A percentile compares a stretch with the other conserved stretches of the same genome.
Evolutionary conservation across 2,329 filamentous ascomycete genomes (phyloP).

Genomic region (Volutella citrinella): DNA sequence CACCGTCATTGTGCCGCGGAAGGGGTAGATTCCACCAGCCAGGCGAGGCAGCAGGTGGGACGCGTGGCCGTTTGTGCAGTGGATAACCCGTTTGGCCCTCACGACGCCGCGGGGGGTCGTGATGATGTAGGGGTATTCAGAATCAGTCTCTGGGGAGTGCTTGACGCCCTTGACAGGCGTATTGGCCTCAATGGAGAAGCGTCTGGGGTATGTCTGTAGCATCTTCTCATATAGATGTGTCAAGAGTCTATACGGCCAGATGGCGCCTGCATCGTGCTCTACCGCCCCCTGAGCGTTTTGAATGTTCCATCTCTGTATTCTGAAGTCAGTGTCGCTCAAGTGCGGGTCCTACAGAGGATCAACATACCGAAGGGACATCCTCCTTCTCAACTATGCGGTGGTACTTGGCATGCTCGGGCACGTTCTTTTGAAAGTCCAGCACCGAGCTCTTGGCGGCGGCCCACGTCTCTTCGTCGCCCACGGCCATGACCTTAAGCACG

Average conservation of each 20-base stretch:
- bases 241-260: constrained; percentile 1
- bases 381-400: constrained; percentile 12
- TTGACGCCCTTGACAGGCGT: constrained; percentile 27
- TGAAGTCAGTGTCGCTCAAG: too few relatives aligned
- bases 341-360: too few relatives aligned
- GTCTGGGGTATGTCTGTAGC: constrained; percentile 24
- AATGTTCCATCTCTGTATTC: too few relatives aligned
- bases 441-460: constrained; percentile 8
- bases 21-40: constrained; percentile 37
- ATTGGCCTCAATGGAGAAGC: constrained; percentile 33
- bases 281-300: too few relatives aligned
- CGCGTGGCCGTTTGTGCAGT: constrained; percentile 53
- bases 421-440: constrained; percentile 6
- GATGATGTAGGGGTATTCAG: constrained; percentile 35
- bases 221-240: constrained; percentile 37
- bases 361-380: too few relatives aligned
- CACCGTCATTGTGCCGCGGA: constrained; percentile 44
- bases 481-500: constrained; percentile 14
- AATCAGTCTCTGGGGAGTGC: too few relatives aligned
- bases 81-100: constrained; percentile 44
- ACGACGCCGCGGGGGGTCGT: constrained; percentile 43
- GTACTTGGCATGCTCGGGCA: constrained; percentile 7
- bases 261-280: too few relatives aligned
- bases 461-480: constrained; percentile 15
- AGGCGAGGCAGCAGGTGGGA: constrained; percentile 47